phyloP scores from a whole-genome alignment of 371 early-diverging fungal species.

The Circinella umbellata region DNA sequence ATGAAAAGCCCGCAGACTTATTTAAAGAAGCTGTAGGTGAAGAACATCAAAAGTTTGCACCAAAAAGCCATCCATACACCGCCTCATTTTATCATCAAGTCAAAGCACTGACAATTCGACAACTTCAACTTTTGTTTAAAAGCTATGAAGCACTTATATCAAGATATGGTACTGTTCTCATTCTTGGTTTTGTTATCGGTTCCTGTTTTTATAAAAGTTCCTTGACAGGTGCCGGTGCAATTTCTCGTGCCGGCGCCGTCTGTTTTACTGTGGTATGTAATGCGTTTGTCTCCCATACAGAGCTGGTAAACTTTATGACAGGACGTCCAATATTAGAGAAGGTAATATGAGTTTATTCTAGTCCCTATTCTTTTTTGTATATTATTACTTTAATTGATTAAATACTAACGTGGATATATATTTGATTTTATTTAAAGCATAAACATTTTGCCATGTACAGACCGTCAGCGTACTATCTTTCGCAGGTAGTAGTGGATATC shows the following conservation, averaged over 20 bases:
- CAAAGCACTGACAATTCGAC: slow-evolving; percentile 48
- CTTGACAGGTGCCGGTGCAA: slow-evolving; percentile 56
- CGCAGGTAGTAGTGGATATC: slow-evolving; percentile 56
- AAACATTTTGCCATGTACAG: slow-evolving; percentile 70
- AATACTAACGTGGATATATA: too few relatives aligned
- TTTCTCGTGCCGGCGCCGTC: slow-evolving; percentile 69
- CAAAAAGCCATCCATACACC: slow-evolving; percentile 46
- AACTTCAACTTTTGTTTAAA: slow-evolving; percentile 52
- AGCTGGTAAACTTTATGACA: slow-evolving; percentile 52
- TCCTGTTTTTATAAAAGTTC: slow-evolving; percentile 68
- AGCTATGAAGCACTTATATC: slow-evolving; percentile 49
- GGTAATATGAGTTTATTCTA: too few relatives aligned
- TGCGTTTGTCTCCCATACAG: slow-evolving; percentile 57
- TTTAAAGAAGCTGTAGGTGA: slow-evolving; percentile 47
- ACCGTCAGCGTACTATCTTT: slow-evolving; percentile 66
- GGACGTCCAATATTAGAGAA: slow-evolving; percentile 68
- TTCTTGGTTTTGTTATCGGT: slow-evolving; percentile 70
- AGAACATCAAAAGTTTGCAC: slow-evolving; percentile 44
- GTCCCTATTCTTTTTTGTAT: too few relatives aligned
- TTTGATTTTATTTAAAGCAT: slow-evolving; percentile 36
- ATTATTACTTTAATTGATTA: too few relatives aligned
- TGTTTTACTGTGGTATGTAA: slow-evolving; percentile 64
- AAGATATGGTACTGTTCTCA: slow-evolving; percentile 56
- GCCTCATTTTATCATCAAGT: slow-evolving; percentile 57
- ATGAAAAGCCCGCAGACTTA: slow-evolving; percentile 31